Evolutionary conservation across 805 yeast genomes (phyloP), one percentile per base, ranked within the genome.

Genomic region (Tetrapisispora pingtungensis): DNA sequence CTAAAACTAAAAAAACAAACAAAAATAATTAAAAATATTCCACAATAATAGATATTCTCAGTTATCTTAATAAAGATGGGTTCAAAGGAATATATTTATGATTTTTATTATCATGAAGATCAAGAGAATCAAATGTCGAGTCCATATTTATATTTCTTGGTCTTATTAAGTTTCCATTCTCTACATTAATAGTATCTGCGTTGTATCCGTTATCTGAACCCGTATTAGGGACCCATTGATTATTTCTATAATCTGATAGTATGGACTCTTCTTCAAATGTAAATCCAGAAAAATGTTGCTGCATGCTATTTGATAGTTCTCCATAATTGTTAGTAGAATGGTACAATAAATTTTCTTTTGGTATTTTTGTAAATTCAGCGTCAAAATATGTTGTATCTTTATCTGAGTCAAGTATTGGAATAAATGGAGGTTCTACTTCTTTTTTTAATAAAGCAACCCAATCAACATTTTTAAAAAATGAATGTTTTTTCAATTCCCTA

Each of bases 341-440:
- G 79, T 68, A 72, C 46, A 46, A 10, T 28, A 88, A 75, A 33
- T 80, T 80, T 10, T 94, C 81, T 0, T 96, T 86, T 19, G 94
- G 81, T 35, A 94, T 86, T 55, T 80, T 81, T 19, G 98, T 93
- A 67, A 93, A 93, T 65, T 89, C 97, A 7, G 97, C 97, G 61
- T 93, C 98, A 65, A 93, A 93, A 66, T 93, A 93, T 5, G 95
- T 84, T 3, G 96, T 90, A 64, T 93, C 98, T 3, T 90, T 79
- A 60, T 90, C 98, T 35, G 86, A 81, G 8, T 82, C 68, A 50
- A 93, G 74, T 61, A 87, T 96, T 3, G 98, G 98, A 65, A 87
- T 87, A 71, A 87, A 90, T 2, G 98, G 98, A 20, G 98, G 98
- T 35, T 96, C 93, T 8, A 90, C 77, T 58, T 81, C 82, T 69